phyloP scores from a whole-genome alignment of 805 yeast species.

The Maudiozyma serrabonitensis region DNA sequence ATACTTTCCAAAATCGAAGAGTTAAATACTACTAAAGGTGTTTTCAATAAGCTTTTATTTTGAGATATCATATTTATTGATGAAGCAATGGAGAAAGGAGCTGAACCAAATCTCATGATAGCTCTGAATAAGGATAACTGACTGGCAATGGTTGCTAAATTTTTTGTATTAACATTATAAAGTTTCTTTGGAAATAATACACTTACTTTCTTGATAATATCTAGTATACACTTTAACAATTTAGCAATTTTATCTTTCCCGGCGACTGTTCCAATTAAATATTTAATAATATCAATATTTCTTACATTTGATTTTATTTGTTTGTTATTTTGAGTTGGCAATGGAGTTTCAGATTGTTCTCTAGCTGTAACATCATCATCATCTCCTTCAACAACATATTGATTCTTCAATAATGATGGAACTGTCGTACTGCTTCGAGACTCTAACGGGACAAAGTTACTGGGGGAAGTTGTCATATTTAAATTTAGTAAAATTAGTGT shows the following conservation, averaged over 20 bases:
- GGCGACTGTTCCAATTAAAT: conserved; percentile 42
- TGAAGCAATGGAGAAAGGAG: conserved; percentile 47
- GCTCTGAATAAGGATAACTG: conserved; percentile 50
- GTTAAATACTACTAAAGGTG: conserved; percentile 30
- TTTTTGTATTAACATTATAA: neutral
- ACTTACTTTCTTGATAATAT: conserved; percentile 33
- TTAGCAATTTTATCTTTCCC: conserved; percentile 72
- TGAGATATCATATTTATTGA: conserved; percentile 28
- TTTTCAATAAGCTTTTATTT: conserved; percentile 8
- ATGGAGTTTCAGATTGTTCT: conserved; percentile 1
- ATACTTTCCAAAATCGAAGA: conserved; percentile 39
- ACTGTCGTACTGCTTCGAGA: neutral
- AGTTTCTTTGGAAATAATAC: neutral
- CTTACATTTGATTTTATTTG: conserved; percentile 2
- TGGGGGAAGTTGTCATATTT: no score
- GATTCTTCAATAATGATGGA: neutral
- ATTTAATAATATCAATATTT: conserved; percentile 39
- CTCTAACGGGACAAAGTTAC: no score
- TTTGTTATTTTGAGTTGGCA: neutral
- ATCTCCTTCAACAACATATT: neutral
- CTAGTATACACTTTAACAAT: conserved; percentile 47
- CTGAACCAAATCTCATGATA: conserved; percentile 57
- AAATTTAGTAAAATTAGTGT: no score
- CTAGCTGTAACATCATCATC: neutral
- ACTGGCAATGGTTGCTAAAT: neutral